Base-by-base conservation (phyloP, 2,329 filamentous ascomycete species). In the Cladosporium sp. region DNA sequence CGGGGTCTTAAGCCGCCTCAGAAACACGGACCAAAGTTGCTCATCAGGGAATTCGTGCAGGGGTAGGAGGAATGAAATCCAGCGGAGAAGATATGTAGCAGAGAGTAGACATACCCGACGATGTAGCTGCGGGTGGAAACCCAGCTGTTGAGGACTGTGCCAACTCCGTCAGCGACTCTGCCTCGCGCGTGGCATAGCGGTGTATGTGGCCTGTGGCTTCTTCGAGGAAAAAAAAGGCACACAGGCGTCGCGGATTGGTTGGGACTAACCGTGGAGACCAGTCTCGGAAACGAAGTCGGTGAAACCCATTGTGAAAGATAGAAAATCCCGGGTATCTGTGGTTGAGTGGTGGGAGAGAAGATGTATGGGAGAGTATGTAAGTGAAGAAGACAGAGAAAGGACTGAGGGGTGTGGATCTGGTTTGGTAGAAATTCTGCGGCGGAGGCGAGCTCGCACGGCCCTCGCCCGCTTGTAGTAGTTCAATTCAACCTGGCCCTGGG, bases 11-110 rank as follows among this genome's bases (percentile, higher is more conserved):
- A 89, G 80, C 82, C 86, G 84, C 84, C 85, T 92, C 86, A 82
- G 88, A 84, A 92, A 93, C 88, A 92, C 87, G 88, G 88, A 92
- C 88, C 86, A 91, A 91, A 84, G 78, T 78, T 54, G 80, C 79
- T 91, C 88, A 90, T 91, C 87, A 86, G 80, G 63, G 63, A 68
- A 71, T 58, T 58, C 59, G 56, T 56, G 57, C 56, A 54, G 53
- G 24, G 55, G 60, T 52, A 59, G 45, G 56, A 55, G 55, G 36
- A n/a, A n/a, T n/a, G 57, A 7, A 24, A 22, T 24, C 4, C 39
- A 58, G 54, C 54, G 51, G 44, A 56, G 51, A 54, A 52, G 56
- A 54, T 43, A 40, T 40, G 52, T 51, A 53, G 43, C 37, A 48
- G 49, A 50, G 8, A 17, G 51, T 50, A 57, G 58, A 83, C 88